These are phyloP conservation scores for Fusarium sp. DNA, from an alignment of 2,329 filamentous ascomycete genomes.

Conservation along the genomic window DNA sequence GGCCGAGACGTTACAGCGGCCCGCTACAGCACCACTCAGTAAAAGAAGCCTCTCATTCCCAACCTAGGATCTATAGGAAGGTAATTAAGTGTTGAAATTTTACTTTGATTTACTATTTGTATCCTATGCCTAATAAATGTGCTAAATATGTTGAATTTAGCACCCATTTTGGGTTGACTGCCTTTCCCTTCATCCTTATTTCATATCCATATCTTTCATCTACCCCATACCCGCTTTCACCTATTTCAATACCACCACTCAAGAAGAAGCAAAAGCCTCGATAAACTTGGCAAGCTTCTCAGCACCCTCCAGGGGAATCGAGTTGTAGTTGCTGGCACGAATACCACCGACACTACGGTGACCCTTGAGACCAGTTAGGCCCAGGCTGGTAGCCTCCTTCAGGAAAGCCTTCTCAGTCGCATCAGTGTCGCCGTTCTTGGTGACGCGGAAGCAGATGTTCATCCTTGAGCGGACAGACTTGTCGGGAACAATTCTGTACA, in stretches of 20 bases:
- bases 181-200: not conserved
- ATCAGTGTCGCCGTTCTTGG: conserved; percentile 64
- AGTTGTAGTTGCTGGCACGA: conserved; percentile 88
- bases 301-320: conserved; percentile 71
- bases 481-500: conserved; percentile 81
- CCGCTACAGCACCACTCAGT: not conserved
- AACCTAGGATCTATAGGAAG: not conserved
- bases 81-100: not conserved
- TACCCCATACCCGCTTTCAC: not conserved
- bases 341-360: conserved; percentile 78
- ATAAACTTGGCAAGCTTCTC: conserved; percentile 73
- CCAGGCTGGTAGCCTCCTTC: conserved; percentile 69
- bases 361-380: conserved; percentile 83
- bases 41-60: not conserved
- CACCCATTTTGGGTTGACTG: conserved; percentile 23
- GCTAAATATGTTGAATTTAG: conserved; percentile 39
- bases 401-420: conserved; percentile 83
- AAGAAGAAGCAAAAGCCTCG: conserved; percentile 55
- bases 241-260: not conserved
- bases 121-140: not conserved
- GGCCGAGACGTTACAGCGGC: not conserved
- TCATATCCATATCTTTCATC: not conserved
- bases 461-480: conserved; percentile 81
- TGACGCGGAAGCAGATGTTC: conserved; percentile 92
- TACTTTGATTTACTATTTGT: conserved; percentile 1